Percentiles rank a stretch among this genome's conserved stretches.
Evolutionary conservation across 768 basidiomycete genomes (phyloP).

Genomic region (Melanogaster broomeanus): DNA sequence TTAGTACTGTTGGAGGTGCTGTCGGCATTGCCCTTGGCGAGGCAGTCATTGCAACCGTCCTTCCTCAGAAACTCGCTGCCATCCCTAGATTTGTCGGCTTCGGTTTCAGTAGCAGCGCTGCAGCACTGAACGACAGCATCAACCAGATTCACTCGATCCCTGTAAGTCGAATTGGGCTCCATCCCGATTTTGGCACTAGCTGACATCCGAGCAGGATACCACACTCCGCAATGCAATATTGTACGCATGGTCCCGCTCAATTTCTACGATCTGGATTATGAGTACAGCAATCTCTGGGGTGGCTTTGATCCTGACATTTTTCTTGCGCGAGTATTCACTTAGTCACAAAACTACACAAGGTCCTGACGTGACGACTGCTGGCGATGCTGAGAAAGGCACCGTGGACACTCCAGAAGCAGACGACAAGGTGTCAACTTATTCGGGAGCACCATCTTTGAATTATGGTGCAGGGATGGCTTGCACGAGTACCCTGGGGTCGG

Average conservation of each 20-base stretch:
- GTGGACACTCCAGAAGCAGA: neutral
- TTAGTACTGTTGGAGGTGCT: slow-evolving; percentile 72
- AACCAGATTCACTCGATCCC: slow-evolving; percentile 37
- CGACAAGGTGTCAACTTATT: no score
- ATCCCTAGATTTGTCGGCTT: slow-evolving; percentile 35
- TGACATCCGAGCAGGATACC: slow-evolving; percentile 42
- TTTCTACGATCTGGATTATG: slow-evolving; percentile 66
- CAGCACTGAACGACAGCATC: slow-evolving; percentile 49
- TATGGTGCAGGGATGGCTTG: neutral
- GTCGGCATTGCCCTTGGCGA: slow-evolving; percentile 75
- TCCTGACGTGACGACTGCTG: slow-evolving; percentile 15
- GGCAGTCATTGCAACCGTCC: slow-evolving; percentile 63
- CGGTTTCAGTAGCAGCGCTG: slow-evolving; percentile 38
- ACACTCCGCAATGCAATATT: slow-evolving; percentile 48
- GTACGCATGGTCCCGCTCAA: slow-evolving; percentile 63
- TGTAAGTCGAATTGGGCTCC: slow-evolving; percentile 13
- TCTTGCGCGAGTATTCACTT: slow-evolving; percentile 62
- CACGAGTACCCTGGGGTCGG: neutral
- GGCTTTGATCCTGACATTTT: slow-evolving; percentile 51
- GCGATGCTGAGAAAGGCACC: slow-evolving; percentile 30
- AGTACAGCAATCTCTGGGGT: slow-evolving; percentile 58
- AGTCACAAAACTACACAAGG: slow-evolving; percentile 49
- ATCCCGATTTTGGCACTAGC: neutral
- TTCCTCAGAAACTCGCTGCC: slow-evolving; percentile 31
- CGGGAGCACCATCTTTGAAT: no score